phyloP scores from a whole-genome alignment of 768 basidiomycete species.

The Lactarius trivialis region DNA sequence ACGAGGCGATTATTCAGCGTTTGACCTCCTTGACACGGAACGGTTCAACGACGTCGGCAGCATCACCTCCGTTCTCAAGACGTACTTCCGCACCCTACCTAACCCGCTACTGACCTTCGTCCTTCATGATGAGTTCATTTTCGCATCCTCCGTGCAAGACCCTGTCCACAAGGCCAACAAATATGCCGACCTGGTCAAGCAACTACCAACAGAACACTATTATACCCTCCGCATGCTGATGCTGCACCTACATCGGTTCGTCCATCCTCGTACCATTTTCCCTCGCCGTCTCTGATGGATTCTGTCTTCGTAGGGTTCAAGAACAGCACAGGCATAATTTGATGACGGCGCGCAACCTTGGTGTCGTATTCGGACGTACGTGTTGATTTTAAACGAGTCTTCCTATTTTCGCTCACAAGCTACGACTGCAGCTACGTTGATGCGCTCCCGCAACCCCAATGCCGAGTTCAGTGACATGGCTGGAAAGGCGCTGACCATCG shows the following conservation, averaged over 20 bases:
- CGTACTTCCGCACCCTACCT: constrained; percentile 90
- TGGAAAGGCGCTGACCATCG: constrained; percentile 86
- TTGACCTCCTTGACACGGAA: constrained; percentile 82
- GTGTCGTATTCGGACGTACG: constrained; percentile 98
- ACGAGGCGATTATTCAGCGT: constrained; percentile 79
- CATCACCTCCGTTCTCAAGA: constrained; percentile 94
- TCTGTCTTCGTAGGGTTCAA: constrained; percentile 43
- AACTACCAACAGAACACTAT: constrained; percentile 84
- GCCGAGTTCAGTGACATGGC: constrained; percentile 98
- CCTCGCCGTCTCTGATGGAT: not conserved
- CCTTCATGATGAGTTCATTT: constrained; percentile 85
- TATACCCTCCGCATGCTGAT: constrained; percentile 75
- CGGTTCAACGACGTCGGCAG: constrained; percentile 97
- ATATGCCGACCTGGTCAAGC: constrained; percentile 61
- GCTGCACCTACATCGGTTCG: constrained; percentile 82
- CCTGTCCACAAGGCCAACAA: constrained; percentile 48
- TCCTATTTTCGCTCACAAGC: not conserved
- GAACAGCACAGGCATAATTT: constrained; percentile 67
- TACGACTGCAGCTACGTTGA: constrained; percentile 73
- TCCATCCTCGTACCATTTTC: not conserved
- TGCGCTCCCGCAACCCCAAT: constrained; percentile 79
- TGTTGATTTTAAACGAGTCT: constrained; percentile 23
- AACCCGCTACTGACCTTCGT: constrained; percentile 86
- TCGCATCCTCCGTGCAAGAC: constrained; percentile 67
- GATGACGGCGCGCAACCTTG: constrained; percentile 93